A percentile compares a stretch with the other conserved stretches of the same genome.
Conservation (phyloP, 2,329 filamentous ascomycete species). For the Didymella segeticola region DNA sequence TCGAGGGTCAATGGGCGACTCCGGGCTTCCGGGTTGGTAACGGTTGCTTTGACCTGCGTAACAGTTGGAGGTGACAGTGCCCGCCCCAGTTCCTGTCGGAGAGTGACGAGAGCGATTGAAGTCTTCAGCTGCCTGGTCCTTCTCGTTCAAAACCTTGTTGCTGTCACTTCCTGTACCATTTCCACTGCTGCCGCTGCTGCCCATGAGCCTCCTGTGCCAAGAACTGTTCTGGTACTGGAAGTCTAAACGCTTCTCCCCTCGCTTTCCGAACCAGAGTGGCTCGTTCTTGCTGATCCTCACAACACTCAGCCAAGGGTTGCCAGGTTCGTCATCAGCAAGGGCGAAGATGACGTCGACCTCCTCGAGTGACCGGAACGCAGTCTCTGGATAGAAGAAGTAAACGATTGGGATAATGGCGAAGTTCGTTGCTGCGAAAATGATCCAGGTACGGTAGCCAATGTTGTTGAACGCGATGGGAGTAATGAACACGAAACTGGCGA, state of each 20-base stretch:
- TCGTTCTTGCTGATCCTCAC: constrained; percentile 58
- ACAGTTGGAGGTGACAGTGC: constrained; percentile 2
- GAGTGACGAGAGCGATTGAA: constrained; percentile 10
- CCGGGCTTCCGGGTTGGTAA: constrained; percentile 5
- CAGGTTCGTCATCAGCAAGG: constrained; percentile 55
- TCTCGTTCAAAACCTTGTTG: constrained; percentile 14
- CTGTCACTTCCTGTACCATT: constrained; percentile 22
- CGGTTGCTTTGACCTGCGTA: background rate
- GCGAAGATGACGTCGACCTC: constrained; percentile 73
- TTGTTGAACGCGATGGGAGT: constrained; percentile 66
- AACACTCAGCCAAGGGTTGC: constrained; percentile 55
- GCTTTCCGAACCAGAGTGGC: constrained; percentile 64
- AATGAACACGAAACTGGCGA: constrained; percentile 67
- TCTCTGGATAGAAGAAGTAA: constrained; percentile 68
- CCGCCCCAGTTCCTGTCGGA: background rate
- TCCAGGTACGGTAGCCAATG: constrained; percentile 63
- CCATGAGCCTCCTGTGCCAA: constrained; percentile 34
- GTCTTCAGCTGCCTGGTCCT: constrained; percentile 7
- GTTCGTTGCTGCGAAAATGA: constrained; percentile 63
- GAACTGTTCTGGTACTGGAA: constrained; percentile 54
- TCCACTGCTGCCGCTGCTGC: constrained; percentile 20
- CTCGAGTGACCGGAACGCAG: constrained; percentile 63
- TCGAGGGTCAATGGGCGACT: constrained; percentile 21
- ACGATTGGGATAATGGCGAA: constrained; percentile 61
- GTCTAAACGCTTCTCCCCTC: constrained; percentile 56